Conservation (phyloP, 1,139 yeast species). For the Hemisphaericaspora xylofermentans region DNA sequence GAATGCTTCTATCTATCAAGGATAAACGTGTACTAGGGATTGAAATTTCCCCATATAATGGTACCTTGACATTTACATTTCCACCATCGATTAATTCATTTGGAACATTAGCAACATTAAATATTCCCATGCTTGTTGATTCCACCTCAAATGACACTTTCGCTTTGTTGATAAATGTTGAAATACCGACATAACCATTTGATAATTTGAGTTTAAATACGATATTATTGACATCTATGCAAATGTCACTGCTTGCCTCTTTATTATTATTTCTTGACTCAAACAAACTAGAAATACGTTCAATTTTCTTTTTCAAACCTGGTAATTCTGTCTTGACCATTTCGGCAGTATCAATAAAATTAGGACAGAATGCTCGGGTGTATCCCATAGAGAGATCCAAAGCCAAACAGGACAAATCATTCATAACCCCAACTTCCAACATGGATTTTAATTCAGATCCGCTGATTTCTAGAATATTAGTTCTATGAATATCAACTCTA, state of each 20-base stretch:
- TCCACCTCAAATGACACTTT: slow-evolving; percentile 38
- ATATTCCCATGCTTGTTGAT: slow-evolving; percentile 19
- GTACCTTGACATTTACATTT: slow-evolving; percentile 16
- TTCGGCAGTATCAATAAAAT: slow-evolving; percentile 23
- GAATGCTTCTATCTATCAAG: slow-evolving; percentile 34
- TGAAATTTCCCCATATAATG: slow-evolving; percentile 36
- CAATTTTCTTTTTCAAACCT: slow-evolving; percentile 17
- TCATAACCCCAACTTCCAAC: slow-evolving; percentile 17
- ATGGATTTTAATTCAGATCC: slow-evolving; percentile 29
- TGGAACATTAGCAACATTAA: slow-evolving; percentile 21
- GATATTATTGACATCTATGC: slow-evolving; percentile 6
- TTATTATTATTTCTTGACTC: background rate
- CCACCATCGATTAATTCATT: background rate
- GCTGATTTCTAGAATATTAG: slow-evolving; percentile 26
- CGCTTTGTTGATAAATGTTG: slow-evolving; percentile 31
- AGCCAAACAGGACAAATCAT: slow-evolving; percentile 19
- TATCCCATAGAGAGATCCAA: slow-evolving; percentile 30
- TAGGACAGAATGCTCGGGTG: slow-evolving; percentile 34
- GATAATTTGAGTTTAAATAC: slow-evolving; percentile 28
- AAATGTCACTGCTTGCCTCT: background rate
- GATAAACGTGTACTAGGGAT: slow-evolving; percentile 45
- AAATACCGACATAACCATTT: slow-evolving; percentile 39
- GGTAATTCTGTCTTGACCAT: slow-evolving; percentile 16
- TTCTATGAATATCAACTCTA: slow-evolving; percentile 7
- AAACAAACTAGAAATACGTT: slow-evolving; percentile 13